Percentiles rank a stretch among this genome's conserved stretches.
Evolutionary conservation across 768 basidiomycete species (phyloP).

Genomic region (Hericium erinaceus): DNA sequence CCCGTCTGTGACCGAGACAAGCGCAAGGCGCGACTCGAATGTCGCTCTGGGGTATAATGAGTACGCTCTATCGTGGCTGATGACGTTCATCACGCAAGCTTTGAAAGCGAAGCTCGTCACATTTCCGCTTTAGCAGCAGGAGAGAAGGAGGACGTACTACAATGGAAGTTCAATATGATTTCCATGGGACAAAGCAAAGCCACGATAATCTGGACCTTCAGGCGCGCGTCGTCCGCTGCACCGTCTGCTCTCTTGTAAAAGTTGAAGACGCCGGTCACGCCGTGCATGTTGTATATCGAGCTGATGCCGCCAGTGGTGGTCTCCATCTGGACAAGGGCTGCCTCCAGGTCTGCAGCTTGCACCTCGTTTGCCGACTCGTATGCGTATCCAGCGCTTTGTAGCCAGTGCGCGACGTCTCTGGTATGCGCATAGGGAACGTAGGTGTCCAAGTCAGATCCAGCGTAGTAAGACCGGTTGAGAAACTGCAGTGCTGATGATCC

Average conservation of each 20-base stretch:
- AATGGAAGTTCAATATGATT: background rate
- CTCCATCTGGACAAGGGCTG: background rate
- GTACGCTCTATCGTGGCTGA: constrained; percentile 32
- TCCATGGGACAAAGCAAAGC: background rate
- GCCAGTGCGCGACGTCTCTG: background rate
- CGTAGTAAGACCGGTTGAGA: constrained; percentile 34
- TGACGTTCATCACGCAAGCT: constrained; percentile 38
- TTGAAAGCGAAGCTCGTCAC: background rate
- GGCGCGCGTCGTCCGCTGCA: background rate
- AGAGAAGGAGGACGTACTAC: background rate
- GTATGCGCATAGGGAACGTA: background rate
- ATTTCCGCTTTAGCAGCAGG: background rate
- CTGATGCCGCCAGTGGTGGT: too few species aligned
- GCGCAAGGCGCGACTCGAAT: constrained; percentile 13
- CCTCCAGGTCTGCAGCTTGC: background rate
- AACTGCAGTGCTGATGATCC: constrained; percentile 45
- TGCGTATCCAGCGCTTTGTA: background rate
- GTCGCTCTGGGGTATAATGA: constrained; percentile 33
- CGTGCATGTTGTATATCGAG: background rate
- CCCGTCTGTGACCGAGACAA: background rate
- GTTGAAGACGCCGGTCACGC: background rate
- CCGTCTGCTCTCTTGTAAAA: background rate
- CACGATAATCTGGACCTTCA: background rate
- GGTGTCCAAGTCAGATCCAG: constrained; percentile 42
- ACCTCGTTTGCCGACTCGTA: background rate